These are phyloP conservation scores for Gentiana dahurica DNA, from an alignment of 257 asterid genomes.

Conservation along the genomic window DNA sequence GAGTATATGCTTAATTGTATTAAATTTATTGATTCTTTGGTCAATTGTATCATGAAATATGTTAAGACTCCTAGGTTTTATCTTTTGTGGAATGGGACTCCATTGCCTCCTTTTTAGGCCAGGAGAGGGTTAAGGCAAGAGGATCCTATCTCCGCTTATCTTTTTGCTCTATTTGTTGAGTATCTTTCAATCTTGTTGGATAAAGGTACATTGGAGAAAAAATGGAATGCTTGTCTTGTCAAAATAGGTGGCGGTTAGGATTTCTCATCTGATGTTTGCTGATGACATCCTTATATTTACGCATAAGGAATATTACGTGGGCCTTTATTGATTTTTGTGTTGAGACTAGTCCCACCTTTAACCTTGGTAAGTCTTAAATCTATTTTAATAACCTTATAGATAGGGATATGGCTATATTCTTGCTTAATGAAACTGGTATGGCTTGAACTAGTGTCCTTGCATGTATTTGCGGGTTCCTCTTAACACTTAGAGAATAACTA, in stretches of 20 bases:
- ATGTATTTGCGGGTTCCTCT: background rate
- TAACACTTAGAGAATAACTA: background rate
- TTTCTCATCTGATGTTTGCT: background rate
- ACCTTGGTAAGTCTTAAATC: no score
- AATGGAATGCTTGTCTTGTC: background rate
- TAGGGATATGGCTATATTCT: background rate
- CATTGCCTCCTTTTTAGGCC: no score
- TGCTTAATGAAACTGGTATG: background rate
- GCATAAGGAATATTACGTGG: background rate
- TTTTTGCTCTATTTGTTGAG: background rate
- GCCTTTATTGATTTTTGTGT: background rate
- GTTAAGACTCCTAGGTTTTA: no score
- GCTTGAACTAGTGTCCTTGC: background rate
- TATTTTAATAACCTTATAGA: background rate
- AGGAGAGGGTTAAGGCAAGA: no score
- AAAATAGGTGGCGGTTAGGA: background rate
- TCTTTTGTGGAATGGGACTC: no score
- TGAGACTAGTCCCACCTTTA: background rate
- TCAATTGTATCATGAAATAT: no score
- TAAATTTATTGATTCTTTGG: no score
- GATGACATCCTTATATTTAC: no score
- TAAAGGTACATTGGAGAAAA: no score
- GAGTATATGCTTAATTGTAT: no score
- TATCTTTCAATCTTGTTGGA: background rate
- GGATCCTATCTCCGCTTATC: background rate